A percentile compares a stretch with the other conserved stretches of the same genome.
Evolutionary conservation across 257 asterid genomes (phyloP).

Genomic region (Solanum corneliomulleri): DNA sequence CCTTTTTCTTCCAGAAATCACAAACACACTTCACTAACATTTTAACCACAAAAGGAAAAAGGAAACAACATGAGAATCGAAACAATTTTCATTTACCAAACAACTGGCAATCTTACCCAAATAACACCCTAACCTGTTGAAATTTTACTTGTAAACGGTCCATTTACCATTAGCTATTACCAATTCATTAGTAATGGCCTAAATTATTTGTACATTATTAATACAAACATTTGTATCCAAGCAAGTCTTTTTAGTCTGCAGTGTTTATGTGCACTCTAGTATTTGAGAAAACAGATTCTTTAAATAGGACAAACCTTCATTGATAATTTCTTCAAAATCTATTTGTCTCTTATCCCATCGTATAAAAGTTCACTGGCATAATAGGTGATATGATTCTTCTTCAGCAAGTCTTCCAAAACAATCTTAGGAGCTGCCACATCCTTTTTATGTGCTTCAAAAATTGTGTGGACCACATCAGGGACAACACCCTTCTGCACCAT

Average conservation of each 20-base stretch:
- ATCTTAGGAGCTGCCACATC: constrained; percentile 81
- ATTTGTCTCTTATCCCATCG: constrained; percentile 72
- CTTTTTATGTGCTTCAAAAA: constrained; percentile 66
- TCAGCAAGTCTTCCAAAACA: constrained; percentile 69
- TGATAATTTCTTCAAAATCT: constrained; percentile 35
- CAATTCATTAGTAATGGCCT: neutral
- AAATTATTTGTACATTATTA: neutral
- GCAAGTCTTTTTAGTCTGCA: neutral
- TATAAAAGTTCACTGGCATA: constrained; percentile 58
- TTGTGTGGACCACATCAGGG: constrained; percentile 57
- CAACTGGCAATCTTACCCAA: neutral
- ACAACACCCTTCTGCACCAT: constrained; percentile 75
- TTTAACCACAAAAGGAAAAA: neutral
- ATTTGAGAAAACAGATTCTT: neutral
- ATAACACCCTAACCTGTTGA: neutral
- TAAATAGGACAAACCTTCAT: constrained; percentile 1
- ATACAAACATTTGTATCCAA: neutral
- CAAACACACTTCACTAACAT: neutral
- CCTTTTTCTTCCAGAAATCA: neutral
- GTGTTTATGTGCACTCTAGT: neutral
- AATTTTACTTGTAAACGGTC: neutral
- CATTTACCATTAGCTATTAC: neutral
- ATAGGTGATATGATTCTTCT: constrained; percentile 57
- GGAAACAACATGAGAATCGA: neutral
- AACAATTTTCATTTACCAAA: neutral